phyloP scores from a whole-genome alignment of 768 basidiomycete genomes.

The Lanmaoa rubissima region DNA sequence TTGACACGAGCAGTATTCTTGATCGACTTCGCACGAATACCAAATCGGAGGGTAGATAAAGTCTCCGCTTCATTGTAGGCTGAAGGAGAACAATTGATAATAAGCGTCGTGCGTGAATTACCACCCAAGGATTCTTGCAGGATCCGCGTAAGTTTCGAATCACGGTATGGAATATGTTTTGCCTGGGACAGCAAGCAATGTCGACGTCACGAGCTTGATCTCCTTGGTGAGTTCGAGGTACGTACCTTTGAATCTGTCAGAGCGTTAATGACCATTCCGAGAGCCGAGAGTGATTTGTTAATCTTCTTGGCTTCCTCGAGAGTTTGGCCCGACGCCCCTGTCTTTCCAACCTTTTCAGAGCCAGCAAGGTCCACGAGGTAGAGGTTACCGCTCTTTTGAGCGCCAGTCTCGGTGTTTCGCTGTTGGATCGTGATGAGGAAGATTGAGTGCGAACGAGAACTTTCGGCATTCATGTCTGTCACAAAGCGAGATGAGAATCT shows the following conservation, averaged over 20 bases:
- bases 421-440: conserved; percentile 98
- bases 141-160: conserved; percentile 98
- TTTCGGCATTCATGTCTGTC: conserved; percentile 98
- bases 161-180: conserved; percentile 96
- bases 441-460: conserved; percentile 97
- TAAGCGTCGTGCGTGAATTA: conserved; percentile 93
- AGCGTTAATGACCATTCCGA: conserved; percentile 99
- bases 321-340: conserved; percentile 97
- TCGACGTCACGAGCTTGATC: conserved; percentile 3
- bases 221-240: not conserved
- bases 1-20: conserved; percentile 99
- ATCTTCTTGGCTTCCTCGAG: conserved; percentile 99
- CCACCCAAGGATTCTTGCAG: conserved; percentile 98
- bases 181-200: conserved; percentile 49
- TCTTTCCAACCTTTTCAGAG: conserved; percentile 99
- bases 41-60: conserved; percentile 94
- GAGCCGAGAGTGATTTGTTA: conserved; percentile 95
- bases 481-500: conserved; percentile 2
- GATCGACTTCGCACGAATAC: conserved; percentile 99
- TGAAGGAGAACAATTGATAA: conserved; percentile 98
- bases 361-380: conserved; percentile 98
- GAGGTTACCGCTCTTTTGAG: conserved; percentile 93
- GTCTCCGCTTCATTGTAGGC: conserved; percentile 98
- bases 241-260: conserved; percentile 91
- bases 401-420: conserved; percentile 92